phyloP scores from a whole-genome alignment of 345 rosid species.

The Eucalyptus sp. region DNA sequence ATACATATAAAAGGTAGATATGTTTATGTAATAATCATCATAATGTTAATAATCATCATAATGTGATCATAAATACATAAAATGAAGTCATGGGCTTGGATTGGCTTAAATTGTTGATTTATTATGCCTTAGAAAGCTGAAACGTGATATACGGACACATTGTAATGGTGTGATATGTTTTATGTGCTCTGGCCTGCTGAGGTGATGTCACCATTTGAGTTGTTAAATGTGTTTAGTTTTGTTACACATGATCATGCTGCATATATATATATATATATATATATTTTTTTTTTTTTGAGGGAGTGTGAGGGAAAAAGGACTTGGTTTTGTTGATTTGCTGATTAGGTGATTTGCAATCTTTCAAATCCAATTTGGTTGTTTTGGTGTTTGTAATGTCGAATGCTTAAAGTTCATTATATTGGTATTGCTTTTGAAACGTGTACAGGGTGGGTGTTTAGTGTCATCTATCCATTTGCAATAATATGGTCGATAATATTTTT shows the following conservation, averaged over 20 bases:
- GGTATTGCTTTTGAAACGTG: neutral
- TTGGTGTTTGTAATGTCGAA: neutral
- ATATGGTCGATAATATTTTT: neutral
- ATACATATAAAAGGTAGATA: neutral
- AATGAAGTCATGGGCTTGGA: neutral
- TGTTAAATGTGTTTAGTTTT: neutral
- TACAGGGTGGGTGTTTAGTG: neutral
- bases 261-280: no score
- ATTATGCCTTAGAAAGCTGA: neutral
- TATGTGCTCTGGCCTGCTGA: neutral
- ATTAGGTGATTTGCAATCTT: neutral
- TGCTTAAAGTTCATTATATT: neutral
- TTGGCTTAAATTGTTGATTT: neutral
- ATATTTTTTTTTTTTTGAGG: neutral
- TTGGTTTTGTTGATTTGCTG: neutral
- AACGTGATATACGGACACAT: neutral
- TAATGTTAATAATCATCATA: neutral
- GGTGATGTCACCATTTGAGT: neutral
- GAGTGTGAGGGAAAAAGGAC: neutral
- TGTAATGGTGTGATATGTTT: neutral
- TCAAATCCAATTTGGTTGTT: neutral
- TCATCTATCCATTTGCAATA: neutral
- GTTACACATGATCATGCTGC: neutral
- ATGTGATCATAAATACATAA: neutral
- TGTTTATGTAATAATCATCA: neutral